These are phyloP conservation scores for Triangularia verruculosa DNA, from an alignment of 2,329 filamentous ascomycete species.

Conservation along the genomic window DNA sequence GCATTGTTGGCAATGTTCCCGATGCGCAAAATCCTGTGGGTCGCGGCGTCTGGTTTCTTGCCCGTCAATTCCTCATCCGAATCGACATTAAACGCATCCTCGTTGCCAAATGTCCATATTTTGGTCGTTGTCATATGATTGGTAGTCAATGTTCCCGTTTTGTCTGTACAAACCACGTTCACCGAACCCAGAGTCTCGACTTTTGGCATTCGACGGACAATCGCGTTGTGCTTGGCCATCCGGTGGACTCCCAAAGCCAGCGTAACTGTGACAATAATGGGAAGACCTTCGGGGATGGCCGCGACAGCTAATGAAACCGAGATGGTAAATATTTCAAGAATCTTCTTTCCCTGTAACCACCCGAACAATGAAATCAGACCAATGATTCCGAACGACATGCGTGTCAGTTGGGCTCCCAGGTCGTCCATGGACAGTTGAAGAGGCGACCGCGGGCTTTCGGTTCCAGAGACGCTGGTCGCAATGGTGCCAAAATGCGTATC, in stretches of 20 bases:
- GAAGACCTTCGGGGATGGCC: conserved; percentile 91
- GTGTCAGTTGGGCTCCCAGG: conserved; percentile 93
- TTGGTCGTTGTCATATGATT: conserved; percentile 98
- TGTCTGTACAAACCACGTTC: conserved; percentile 99
- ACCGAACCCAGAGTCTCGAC: conserved; percentile 98
- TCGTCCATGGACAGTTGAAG: conserved; percentile 95
- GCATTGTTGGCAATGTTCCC: conserved; percentile 97
- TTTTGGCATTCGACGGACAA: conserved; percentile 91
- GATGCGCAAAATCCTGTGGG: conserved; percentile 78
- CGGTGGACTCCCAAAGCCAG: conserved; percentile 90
- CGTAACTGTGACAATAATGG: conserved; percentile 97
- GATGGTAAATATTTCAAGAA: conserved; percentile 95
- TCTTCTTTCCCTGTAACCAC: conserved; percentile 80
- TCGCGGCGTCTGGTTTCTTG: conserved; percentile 65
- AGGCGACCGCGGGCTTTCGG: conserved; percentile 91
- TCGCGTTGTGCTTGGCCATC: conserved; percentile 93
- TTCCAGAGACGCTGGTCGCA: conserved; percentile 88
- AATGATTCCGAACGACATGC: conserved; percentile 94
- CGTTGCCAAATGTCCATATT: conserved; percentile 86
- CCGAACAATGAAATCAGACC: conserved; percentile 89
- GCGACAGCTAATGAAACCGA: conserved; percentile 95
- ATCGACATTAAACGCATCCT: conserved; percentile 50
- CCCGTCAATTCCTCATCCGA: conserved; percentile 54
- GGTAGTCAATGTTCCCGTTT: conserved; percentile 92
- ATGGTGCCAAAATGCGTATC: conserved; percentile 96